Percentiles rank a stretch among this genome's conserved stretches.
Evolutionary conservation across 495 filamentous ascomycete species (phyloP).

Genomic region (Tuber microsphaerosporum): DNA sequence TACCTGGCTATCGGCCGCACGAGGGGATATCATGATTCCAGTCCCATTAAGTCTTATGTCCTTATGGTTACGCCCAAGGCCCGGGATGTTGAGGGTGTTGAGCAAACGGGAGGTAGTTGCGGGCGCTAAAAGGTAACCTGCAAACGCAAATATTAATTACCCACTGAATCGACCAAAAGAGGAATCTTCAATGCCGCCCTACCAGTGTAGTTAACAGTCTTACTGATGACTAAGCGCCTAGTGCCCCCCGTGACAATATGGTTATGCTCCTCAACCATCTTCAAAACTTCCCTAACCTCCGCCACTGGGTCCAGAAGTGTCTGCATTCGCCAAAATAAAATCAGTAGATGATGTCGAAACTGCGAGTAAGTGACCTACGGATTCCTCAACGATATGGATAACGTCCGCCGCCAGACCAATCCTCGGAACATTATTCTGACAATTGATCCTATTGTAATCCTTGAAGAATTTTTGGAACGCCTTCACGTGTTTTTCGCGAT

Average conservation of each 20-base stretch:
- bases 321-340: constrained; percentile 4
- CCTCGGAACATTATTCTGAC: neutral
- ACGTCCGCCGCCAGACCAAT: constrained; percentile 62
- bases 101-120: constrained; percentile 63
- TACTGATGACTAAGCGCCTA: constrained; percentile 61
- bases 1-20: constrained; percentile 59
- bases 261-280: constrained; percentile 85
- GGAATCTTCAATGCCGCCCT: neutral
- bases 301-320: constrained; percentile 71
- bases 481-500: constrained; percentile 57
- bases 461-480: constrained; percentile 75
- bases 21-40: constrained; percentile 78
- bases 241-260: constrained; percentile 40
- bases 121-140: constrained; percentile 66
- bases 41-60: constrained; percentile 81
- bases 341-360: neutral
- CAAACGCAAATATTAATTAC: constrained; percentile 9
- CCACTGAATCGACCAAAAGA: neutral
- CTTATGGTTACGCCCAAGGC: constrained; percentile 49
- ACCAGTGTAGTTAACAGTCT: constrained; percentile 83
- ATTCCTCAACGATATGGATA: constrained; percentile 73
- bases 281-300: constrained; percentile 79
- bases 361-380: constrained; percentile 24
- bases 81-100: constrained; percentile 57
- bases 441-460: constrained; percentile 49